Base-by-base conservation (phyloP, 179 eudicot species). In the Nepenthes alata region DNA sequence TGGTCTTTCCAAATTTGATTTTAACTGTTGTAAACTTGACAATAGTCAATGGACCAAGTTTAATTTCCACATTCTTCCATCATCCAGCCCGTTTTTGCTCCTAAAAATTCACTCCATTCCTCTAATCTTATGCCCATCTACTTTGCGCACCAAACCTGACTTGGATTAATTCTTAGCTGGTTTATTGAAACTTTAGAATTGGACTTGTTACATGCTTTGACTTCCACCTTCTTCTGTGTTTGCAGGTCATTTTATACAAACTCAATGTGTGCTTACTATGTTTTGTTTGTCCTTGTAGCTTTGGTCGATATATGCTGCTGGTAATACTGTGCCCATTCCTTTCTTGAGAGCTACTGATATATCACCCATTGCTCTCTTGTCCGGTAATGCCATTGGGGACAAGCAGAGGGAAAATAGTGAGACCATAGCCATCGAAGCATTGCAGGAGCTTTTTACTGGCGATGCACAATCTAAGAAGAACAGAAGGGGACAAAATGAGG, bases 271-370 rank as follows among this genome's bases (percentile, higher is more conserved):
- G 58, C 71, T 59, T 35, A 71, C 50, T 48, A 62, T 14, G 44
- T 36, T 69, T 50, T 36, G 59, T 3, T 59, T 58, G 48, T 6
- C 8, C 16, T 39, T 71, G 84, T 67, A 93, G 98, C 91, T 93
- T 61, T 87, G 94, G 94, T 89, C 98, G 53, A 93, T 89, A 68
- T 93, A 93, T 64, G 91, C 97, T 10, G 98, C 97, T 67, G 98
- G 98, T 57, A 93, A 93, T 70, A 93, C 98, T 37, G 98, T 93
- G 59, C 98, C 98, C 13, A 89, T 93, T 56, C 97, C 98, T 65
- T 93, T 93, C 68, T 63, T 93, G 73, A 87, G 79, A 80, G 98
- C 98, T 64, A 93, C 97, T 37, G 98, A 93, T 65, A 93, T 93
- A 74, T 93, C 97, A 47, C 98, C 98, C 10, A 89, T 93, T 59